Conservation (phyloP, 208 protist species). For the Acanthamoeba triangularis region DNA sequence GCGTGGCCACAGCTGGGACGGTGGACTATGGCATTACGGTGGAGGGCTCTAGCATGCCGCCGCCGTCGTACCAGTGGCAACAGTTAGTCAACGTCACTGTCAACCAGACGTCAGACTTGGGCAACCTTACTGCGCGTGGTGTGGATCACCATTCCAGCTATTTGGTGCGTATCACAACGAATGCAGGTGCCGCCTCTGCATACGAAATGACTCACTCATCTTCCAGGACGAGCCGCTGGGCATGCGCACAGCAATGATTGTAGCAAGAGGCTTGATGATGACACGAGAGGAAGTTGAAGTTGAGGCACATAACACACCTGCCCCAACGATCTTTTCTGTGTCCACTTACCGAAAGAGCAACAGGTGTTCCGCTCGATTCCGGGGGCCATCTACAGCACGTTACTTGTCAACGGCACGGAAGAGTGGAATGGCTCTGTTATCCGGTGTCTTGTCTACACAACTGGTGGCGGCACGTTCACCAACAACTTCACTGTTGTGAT, state of each 20-base stretch:
- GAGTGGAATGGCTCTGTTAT: not conserved
- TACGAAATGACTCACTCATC: too few species aligned
- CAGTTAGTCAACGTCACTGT: not conserved
- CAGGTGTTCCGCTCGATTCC: not conserved
- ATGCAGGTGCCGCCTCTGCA: too few species aligned
- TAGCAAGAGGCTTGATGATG: not conserved
- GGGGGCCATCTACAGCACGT: not conserved
- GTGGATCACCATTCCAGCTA: not conserved
- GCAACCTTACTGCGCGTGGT: not conserved
- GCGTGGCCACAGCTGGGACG: too few species aligned
- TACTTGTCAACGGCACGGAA: not conserved
- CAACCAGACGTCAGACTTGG: not conserved
- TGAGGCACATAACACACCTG: not conserved
- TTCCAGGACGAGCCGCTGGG: too few species aligned
- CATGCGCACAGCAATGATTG: too few species aligned
- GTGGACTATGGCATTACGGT: not conserved
- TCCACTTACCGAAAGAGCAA: too few species aligned
- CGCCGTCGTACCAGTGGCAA: constrained; percentile 14
- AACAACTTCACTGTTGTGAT: constrained; percentile 14
- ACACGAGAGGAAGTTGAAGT: not conserved
- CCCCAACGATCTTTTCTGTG: not conserved
- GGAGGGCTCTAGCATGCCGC: not conserved
- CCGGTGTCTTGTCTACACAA: not conserved
- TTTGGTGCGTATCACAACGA: not conserved
- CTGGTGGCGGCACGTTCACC: not conserved